These are phyloP conservation scores for Auricularia auricula-judae DNA, from an alignment of 768 basidiomycete genomes.

Conservation along the genomic window DNA sequence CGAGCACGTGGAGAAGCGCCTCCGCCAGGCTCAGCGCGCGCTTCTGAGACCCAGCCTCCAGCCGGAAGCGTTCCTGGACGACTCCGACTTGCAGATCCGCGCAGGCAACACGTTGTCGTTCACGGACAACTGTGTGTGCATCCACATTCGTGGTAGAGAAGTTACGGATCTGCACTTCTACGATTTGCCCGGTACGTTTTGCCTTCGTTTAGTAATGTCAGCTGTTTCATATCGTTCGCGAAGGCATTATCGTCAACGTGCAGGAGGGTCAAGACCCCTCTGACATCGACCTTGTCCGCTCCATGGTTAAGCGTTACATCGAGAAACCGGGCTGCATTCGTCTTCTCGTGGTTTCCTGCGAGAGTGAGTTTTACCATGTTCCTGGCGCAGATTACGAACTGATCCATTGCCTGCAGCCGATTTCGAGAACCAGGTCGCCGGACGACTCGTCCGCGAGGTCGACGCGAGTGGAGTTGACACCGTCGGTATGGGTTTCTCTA, in stretches of 20 bases:
- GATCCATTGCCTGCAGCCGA: conserved; percentile 38
- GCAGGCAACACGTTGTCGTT: conserved; percentile 24
- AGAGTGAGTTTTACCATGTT: conserved; percentile 33
- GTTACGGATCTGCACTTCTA: conserved; percentile 56
- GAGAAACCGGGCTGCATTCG: conserved; percentile 49
- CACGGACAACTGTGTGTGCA: conserved; percentile 44
- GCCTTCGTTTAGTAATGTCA: not conserved
- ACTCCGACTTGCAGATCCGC: conserved; percentile 6
- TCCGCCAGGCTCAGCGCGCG: conserved; percentile 13
- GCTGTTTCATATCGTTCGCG: not conserved
- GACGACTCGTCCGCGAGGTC: conserved; percentile 45
- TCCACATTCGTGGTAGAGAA: conserved; percentile 47
- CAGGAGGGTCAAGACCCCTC: conserved; percentile 34
- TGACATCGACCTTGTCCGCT: conserved; percentile 54
- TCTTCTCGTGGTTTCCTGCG: conserved; percentile 49
- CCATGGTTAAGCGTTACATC: conserved; percentile 50
- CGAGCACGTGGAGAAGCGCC: conserved; percentile 9
- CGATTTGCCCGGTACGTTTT: conserved; percentile 43
- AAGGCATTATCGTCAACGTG: conserved; percentile 51
- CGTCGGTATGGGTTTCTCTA: conserved; percentile 37
- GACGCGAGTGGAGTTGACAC: conserved; percentile 59
- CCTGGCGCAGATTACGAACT: not conserved
- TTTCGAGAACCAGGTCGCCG: conserved; percentile 70
- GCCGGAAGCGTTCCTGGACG: conserved; percentile 5
- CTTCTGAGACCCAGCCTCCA: conserved; percentile 10